These are phyloP conservation scores for Aspergillaceae sp. DNA, from an alignment of 2,329 filamentous ascomycete species.

Conservation along the genomic window DNA sequence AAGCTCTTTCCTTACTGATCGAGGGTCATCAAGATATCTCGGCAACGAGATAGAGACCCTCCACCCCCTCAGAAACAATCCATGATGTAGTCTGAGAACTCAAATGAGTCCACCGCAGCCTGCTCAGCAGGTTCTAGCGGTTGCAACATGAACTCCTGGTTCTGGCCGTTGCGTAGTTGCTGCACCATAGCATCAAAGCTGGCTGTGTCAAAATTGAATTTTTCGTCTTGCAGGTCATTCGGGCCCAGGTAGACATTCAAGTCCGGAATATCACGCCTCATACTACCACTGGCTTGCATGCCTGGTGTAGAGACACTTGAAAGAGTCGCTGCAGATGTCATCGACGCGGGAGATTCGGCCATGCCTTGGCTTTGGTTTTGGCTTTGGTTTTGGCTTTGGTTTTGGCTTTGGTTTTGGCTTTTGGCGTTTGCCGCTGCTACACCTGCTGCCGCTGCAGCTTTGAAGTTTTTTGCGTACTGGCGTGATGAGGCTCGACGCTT, in stretches of 20 bases:
- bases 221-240: constrained; percentile 1
- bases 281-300: too few species aligned
- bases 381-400: too few species aligned
- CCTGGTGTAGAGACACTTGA: too few species aligned
- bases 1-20: too few species aligned
- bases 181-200: constrained; percentile 12
- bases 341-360: too few species aligned
- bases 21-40: too few species aligned
- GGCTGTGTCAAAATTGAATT: constrained; percentile 9
- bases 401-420: too few species aligned
- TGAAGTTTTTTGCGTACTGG: constrained; percentile 5
- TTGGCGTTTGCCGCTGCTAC: not conserved
- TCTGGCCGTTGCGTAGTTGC: constrained; percentile 9
- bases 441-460: not conserved
- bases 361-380: too few species aligned
- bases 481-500: constrained; percentile 37
- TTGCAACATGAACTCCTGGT: constrained; percentile 1
- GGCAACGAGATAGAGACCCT: too few species aligned
- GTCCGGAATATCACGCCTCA: too few species aligned
- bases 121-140: constrained; percentile 4
- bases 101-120: constrained; percentile 9
- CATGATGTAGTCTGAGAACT: constrained; percentile 13
- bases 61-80: constrained; percentile 5
- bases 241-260: not conserved
- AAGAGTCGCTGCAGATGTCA: too few species aligned